A percentile compares a stretch with the other conserved stretches of the same genome.
phyloP scores from a whole-genome alignment of 2,329 filamentous ascomycete species.

The Penicillium paneum region DNA sequence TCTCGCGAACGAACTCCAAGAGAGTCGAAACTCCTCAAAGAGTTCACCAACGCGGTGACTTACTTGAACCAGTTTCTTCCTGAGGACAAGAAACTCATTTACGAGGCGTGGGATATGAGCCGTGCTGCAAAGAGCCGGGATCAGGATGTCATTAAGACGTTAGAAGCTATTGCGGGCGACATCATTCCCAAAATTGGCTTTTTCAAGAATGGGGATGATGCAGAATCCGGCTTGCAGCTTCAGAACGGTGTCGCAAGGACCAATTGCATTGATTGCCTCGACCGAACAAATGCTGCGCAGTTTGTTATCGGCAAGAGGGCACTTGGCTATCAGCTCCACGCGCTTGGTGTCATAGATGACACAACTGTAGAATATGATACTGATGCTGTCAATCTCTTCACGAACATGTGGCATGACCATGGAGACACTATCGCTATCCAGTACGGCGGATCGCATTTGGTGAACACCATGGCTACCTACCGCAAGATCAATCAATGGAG shows the following conservation, averaged over 20 bases:
- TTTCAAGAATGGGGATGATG: conserved; percentile 84
- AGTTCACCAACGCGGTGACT: conserved; percentile 80
- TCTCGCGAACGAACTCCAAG: conserved; percentile 80
- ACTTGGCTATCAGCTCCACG: conserved; percentile 85
- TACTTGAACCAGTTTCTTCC: conserved; percentile 96
- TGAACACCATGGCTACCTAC: conserved; percentile 99
- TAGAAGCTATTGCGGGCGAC: conserved; percentile 85
- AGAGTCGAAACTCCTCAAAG: conserved; percentile 83
- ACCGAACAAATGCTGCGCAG: conserved; percentile 94
- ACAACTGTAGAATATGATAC: conserved; percentile 87
- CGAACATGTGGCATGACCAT: conserved; percentile 97
- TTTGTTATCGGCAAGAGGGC: conserved; percentile 96
- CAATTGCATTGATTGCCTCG: conserved; percentile 96
- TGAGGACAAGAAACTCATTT: conserved; percentile 76
- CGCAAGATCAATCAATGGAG: conserved; percentile 99
- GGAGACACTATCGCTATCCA: conserved; percentile 97
- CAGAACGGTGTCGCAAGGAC: conserved; percentile 93
- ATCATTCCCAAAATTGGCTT: conserved; percentile 84
- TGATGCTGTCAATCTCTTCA: conserved; percentile 92
- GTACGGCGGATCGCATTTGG: conserved; percentile 93
- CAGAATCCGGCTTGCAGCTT: conserved; percentile 62
- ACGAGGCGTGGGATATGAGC: conserved; percentile 98
- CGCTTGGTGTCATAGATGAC: conserved; percentile 78
- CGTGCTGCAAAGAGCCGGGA: conserved; percentile 87
- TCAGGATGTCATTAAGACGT: conserved; percentile 87